phyloP scores from a whole-genome alignment of 768 basidiomycete species.

The Saitozyma sp. region DNA sequence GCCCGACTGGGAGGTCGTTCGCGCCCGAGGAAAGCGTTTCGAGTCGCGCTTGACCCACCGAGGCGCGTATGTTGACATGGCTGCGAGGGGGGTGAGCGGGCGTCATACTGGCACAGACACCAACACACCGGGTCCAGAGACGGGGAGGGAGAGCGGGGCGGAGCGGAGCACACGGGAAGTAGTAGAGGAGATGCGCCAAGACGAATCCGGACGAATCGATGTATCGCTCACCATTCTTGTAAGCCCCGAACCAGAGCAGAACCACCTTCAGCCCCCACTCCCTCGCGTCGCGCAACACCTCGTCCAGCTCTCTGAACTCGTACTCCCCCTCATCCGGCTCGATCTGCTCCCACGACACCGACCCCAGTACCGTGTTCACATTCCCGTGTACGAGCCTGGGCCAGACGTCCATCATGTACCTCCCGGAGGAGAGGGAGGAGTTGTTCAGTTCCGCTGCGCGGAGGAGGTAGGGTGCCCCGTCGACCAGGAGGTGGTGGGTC shows the following conservation, averaged over 20 bases:
- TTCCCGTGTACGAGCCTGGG: constrained; percentile 3
- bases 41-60: constrained; percentile 17
- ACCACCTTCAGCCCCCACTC: constrained; percentile 12
- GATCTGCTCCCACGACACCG: constrained; percentile 14
- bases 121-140: too few species aligned
- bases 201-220: too few species aligned
- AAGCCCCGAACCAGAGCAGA: constrained; percentile 21
- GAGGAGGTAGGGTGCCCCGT: constrained; percentile 1
- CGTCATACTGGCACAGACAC: too few species aligned
- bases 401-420: constrained; percentile 14
- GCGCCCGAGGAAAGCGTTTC: constrained; percentile 16
- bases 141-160: too few species aligned
- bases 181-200: too few species aligned
- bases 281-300: constrained; percentile 12
- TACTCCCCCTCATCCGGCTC: constrained; percentile 21
- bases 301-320: constrained; percentile 15
- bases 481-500: constrained; percentile 10
- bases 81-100: not conserved
- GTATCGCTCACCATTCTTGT: constrained; percentile 22
- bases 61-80: constrained; percentile 15
- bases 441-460: constrained; percentile 19
- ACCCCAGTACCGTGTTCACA: constrained; percentile 17
- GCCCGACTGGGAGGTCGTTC: not conserved
- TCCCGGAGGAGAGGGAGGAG: constrained; percentile 19
- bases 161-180: too few species aligned